A percentile compares a stretch with the other conserved stretches of the same genome.
Evolutionary conservation across 495 filamentous ascomycete genomes (phyloP).

Genomic region (Hypoxylon perforatum): DNA sequence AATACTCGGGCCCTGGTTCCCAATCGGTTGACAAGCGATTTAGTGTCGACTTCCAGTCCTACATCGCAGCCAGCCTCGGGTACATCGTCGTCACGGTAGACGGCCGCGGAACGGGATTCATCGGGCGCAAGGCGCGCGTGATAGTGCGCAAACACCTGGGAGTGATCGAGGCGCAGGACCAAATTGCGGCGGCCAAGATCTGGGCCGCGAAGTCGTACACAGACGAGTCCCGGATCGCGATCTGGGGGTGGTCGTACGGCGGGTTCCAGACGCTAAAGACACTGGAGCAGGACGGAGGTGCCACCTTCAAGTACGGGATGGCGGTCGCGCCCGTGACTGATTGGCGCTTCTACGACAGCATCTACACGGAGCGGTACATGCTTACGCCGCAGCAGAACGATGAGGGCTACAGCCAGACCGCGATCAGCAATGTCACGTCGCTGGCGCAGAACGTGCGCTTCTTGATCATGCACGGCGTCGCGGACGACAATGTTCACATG

Average conservation of each 20-base stretch:
- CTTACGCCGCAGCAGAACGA: constrained; percentile 86
- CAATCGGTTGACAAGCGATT: constrained; percentile 87
- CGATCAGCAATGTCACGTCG: constrained; percentile 76
- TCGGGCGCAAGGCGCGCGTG: constrained; percentile 84
- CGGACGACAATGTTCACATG: constrained; percentile 96
- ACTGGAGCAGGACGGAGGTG: constrained; percentile 86
- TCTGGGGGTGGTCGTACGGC: constrained; percentile 99
- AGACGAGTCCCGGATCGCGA: constrained; percentile 82
- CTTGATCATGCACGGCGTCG: constrained; percentile 91
- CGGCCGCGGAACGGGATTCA: constrained; percentile 90
- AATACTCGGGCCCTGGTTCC: constrained; percentile 92
- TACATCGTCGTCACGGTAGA: constrained; percentile 97
- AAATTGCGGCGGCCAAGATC: constrained; percentile 89
- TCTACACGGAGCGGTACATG: constrained; percentile 98
- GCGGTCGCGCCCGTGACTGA: constrained; percentile 97
- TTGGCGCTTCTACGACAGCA: constrained; percentile 94
- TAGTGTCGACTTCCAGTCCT: constrained; percentile 88
- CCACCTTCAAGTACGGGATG: constrained; percentile 96
- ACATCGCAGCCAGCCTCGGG: constrained; percentile 84
- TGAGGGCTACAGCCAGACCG: constrained; percentile 77
- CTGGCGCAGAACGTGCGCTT: constrained; percentile 83
- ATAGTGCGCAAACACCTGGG: constrained; percentile 87
- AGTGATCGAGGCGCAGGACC: constrained; percentile 85
- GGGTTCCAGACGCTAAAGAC: constrained; percentile 98
- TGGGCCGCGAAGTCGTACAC: constrained; percentile 87